A percentile compares a stretch with the other conserved stretches of the same genome.
These are phyloP conservation scores for Blastobotrys mokoenaii DNA, from an alignment of 805 yeast species.

Conservation along the genomic window DNA sequence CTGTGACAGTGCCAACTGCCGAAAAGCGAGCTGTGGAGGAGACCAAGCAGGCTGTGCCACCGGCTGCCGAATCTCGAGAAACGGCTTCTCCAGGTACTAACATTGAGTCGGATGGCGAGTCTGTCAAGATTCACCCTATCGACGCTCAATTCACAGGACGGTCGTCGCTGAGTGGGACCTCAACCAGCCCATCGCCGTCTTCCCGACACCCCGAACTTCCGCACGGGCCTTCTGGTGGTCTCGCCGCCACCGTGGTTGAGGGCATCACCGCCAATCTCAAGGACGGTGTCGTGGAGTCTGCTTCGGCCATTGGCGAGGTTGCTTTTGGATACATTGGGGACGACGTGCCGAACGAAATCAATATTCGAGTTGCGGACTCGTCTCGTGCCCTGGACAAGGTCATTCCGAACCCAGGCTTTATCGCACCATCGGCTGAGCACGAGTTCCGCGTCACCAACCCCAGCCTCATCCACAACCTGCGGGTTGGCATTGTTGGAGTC, in stretches of 20 bases:
- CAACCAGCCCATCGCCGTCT: conserved; percentile 5
- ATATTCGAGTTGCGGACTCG: conserved; percentile 7
- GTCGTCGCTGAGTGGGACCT: conserved; percentile 3
- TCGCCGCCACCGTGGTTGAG: conserved; percentile 83
- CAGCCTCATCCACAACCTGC: conserved; percentile 7
- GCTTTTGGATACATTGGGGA: conserved; percentile 59
- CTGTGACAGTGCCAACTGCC: no score
- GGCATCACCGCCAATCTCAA: conserved; percentile 64
- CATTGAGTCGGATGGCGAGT: no score
- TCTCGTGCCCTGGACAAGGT: conserved; percentile 37
- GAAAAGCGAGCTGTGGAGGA: no score
- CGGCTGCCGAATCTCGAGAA: no score
- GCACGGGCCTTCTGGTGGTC: conserved; percentile 14
- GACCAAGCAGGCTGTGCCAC: no score
- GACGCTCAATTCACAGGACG: conserved; percentile 1
- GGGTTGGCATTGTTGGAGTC: conserved; percentile 53
- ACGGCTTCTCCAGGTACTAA: no score
- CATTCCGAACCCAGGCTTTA: conserved; percentile 45
- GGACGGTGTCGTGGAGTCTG: conserved; percentile 52
- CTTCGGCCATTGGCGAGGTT: conserved; percentile 74
- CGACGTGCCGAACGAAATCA: conserved; percentile 6
- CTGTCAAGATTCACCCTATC: conserved; percentile 3
- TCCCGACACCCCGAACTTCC: conserved; percentile 25
- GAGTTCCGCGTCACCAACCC: conserved; percentile 8
- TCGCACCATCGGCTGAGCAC: conserved; percentile 34